Conservation (phyloP, 306 rosid genomes). For the Trifolium dubium region DNA sequence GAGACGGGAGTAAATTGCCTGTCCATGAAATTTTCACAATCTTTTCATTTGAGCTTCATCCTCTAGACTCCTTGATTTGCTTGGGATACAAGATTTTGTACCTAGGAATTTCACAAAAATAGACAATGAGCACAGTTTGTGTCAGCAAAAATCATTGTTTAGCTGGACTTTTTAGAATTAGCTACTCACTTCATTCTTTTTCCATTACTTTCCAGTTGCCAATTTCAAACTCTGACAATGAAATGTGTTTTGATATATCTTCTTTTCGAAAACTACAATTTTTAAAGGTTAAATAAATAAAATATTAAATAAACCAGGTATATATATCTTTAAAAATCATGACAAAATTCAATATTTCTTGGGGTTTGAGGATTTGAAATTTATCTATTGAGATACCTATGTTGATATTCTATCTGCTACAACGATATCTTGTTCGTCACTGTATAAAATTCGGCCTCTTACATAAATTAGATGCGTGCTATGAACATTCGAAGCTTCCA, state of each 20-base stretch:
- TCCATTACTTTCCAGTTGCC: not conserved
- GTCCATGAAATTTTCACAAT: slow-evolving; percentile 18
- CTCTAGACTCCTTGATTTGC: slow-evolving; percentile 35
- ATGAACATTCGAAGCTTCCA: not conserved
- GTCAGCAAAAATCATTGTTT: slow-evolving; percentile 4
- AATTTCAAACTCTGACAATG: not conserved
- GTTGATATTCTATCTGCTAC: not conserved
- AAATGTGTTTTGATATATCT: not conserved
- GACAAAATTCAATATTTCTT: not conserved
- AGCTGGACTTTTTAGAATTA: not conserved
- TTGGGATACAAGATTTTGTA: slow-evolving; percentile 41
- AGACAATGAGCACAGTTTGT: slow-evolving; percentile 5
- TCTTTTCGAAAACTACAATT: not conserved
- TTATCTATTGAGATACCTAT: not conserved
- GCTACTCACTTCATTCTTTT: not conserved
- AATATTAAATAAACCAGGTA: not conserved
- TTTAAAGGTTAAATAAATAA: not conserved
- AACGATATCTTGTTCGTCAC: not conserved
- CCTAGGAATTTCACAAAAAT: slow-evolving; percentile 33
- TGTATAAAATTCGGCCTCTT: not conserved
- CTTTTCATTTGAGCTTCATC: slow-evolving; percentile 13
- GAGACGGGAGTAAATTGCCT: slow-evolving; percentile 30
- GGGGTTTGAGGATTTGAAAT: not conserved
- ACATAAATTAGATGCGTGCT: not conserved
- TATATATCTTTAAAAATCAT: not conserved